Evolutionary conservation across 1,284 basidiomycete species (phyloP), one percentile per base, ranked within the genome.

Genomic region (Pseudomicrostroma phylloplanum): DNA sequence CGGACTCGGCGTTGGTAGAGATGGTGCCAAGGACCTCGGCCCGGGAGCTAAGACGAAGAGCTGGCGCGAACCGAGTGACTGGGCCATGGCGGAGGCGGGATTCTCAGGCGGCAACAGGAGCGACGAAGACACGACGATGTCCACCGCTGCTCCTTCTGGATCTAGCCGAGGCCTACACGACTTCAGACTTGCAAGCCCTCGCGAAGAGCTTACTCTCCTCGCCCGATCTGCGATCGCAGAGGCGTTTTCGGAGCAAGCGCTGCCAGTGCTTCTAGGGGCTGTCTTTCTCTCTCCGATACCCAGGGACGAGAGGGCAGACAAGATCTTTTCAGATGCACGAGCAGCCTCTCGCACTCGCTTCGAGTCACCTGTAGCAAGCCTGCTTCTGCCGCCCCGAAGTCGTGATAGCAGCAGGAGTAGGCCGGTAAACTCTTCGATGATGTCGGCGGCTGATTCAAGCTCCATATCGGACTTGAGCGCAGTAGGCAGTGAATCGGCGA

Each of bases 1-100:
- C 67, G 72, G 73, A 15, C 66, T 71, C 42, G 74, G 74, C n/a
- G 65, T 64, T 1, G 72, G 70, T 30, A 70, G 68, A 59, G 71
- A 70, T 3, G 55, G 23, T 23, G 8, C 43, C 40, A 13, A 60
- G 61, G 39, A 61, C 62, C 13, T 42, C 58, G 42, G 26, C 11
- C 21, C 7, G 1, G 43, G 36, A n/a, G 60, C 41, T 48, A 58
- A 21, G 36, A 26, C 30, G 11, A 46, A 59, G 51, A 62, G 57
- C 36, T 15, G 42, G 15, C 30, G 60, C 19, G 60, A 62, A 39
- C 26, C 56, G 3, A 41, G 42, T 11, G 26, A 40, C 8, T 61
- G 59, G 59, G 36, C 58, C 19, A 61, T 58, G 12, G 59, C 59
- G 2, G 26, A 41, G 19, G 59, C 59, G 6, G 59, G 55, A 12